These are phyloP conservation scores for Quercus variabilis DNA, from an alignment of 306 rosid species.

Conservation along the genomic window DNA sequence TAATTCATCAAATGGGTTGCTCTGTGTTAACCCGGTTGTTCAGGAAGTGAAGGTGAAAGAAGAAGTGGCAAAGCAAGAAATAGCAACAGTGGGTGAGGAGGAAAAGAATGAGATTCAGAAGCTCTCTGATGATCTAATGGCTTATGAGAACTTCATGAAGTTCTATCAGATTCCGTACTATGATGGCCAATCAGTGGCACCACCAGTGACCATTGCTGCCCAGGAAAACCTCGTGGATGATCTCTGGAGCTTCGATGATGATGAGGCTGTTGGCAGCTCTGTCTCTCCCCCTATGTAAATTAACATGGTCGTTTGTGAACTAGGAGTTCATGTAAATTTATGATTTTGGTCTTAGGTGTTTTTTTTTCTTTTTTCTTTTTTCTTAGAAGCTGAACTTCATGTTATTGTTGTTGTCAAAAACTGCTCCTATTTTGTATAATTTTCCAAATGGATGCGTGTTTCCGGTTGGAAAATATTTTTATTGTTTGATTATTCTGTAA, in stretches of 20 bases:
- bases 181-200: slow-evolving; percentile 52
- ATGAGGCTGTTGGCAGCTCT: neutral
- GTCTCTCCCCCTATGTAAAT: slow-evolving; percentile 1
- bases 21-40: neutral
- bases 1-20: slow-evolving; percentile 22
- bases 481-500: no score
- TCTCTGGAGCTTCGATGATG: slow-evolving; percentile 80
- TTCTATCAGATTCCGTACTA: slow-evolving; percentile 82
- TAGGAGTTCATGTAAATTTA: no score
- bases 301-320: no score
- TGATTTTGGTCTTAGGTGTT: neutral
- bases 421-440: no score
- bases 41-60: slow-evolving; percentile 9
- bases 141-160: slow-evolving; percentile 77
- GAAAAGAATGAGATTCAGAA: slow-evolving; percentile 52
- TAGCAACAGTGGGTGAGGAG: neutral
- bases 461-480: no score
- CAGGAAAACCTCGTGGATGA: slow-evolving; percentile 62
- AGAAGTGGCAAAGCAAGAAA: slow-evolving; percentile 22
- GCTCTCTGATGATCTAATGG: slow-evolving; percentile 82
- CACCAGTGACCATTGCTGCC: slow-evolving; percentile 21
- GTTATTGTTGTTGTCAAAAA: no score
- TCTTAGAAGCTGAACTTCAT: no score
- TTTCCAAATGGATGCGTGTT: no score
- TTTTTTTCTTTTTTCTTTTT: neutral